Percentiles rank a stretch among this genome's conserved stretches.
phyloP scores from a whole-genome alignment of 352 stramenopile genomes.

The Globisporangium parvum region DNA sequence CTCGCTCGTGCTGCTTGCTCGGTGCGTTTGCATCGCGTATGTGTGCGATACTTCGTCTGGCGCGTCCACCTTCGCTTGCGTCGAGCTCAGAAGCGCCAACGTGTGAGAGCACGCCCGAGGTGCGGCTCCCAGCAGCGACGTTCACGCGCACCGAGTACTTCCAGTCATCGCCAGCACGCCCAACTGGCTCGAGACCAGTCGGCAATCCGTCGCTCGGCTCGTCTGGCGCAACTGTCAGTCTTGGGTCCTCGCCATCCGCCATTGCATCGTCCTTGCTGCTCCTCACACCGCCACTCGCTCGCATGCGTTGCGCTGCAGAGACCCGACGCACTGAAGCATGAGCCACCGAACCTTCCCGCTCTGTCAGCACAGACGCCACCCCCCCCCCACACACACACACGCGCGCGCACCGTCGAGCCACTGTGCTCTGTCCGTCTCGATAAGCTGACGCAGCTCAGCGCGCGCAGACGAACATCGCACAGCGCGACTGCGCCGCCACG shows the following conservation, averaged over 20 bases:
- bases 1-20: not conserved
- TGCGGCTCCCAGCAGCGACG: slow-evolving; percentile 20
- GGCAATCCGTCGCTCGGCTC: not conserved
- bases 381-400: not conserved
- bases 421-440: slow-evolving; percentile 16
- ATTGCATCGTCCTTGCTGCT: too few relatives aligned
- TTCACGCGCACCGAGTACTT: slow-evolving; percentile 28
- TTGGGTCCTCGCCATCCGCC: too few relatives aligned
- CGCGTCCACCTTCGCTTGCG: not conserved
- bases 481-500: slow-evolving; percentile 44
- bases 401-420: slow-evolving; percentile 26
- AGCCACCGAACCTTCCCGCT: too few relatives aligned
- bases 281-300: too few relatives aligned
- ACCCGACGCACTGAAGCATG: too few relatives aligned
- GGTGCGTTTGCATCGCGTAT: not conserved
- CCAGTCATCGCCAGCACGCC: not conserved
- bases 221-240: too few relatives aligned
- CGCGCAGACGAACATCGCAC: slow-evolving; percentile 32
- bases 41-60: not conserved
- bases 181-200: not conserved
- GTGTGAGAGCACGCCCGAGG: slow-evolving; percentile 13
- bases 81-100: not conserved
- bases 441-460: slow-evolving; percentile 23
- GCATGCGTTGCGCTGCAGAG: too few relatives aligned
- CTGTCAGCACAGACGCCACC: not conserved